phyloP scores from a whole-genome alignment of 1,284 basidiomycete genomes.

The Malassezia sympodialis region DNA sequence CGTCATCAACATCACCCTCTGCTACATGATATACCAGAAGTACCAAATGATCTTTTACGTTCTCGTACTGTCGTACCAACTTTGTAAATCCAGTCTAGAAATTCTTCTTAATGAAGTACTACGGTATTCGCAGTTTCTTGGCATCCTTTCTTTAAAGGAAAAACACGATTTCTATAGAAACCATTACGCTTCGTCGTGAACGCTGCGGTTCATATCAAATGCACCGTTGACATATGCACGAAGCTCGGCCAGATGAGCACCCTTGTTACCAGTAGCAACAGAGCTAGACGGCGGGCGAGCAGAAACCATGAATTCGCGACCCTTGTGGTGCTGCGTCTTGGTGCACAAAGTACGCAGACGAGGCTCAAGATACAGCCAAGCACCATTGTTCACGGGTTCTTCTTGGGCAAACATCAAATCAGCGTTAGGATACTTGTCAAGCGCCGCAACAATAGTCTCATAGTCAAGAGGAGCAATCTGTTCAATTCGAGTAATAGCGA shows the following conservation, averaged over 20 bases:
- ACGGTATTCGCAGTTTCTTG: background rate
- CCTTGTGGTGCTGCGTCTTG: constrained; percentile 62
- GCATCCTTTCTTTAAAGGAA: background rate
- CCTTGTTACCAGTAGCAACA: constrained; percentile 81
- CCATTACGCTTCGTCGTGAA: background rate
- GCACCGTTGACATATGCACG: constrained; percentile 34
- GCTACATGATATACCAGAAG: background rate
- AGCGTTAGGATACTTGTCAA: constrained; percentile 88
- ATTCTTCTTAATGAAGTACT: background rate
- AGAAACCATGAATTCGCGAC: constrained; percentile 53
- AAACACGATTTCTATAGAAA: background rate
- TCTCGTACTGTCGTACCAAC: background rate
- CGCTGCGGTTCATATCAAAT: constrained; percentile 27
- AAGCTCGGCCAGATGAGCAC: constrained; percentile 49
- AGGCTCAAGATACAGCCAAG: constrained; percentile 77
- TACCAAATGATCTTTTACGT: too few relatives aligned
- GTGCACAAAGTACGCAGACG: constrained; percentile 50
- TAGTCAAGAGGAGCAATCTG: constrained; percentile 94
- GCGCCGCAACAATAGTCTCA: constrained; percentile 52
- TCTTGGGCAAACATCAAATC: constrained; percentile 83
- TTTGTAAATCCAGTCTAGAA: background rate
- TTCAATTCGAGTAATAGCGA: constrained; percentile 87
- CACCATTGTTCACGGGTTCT: constrained; percentile 67
- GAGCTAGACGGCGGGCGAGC: constrained; percentile 38
- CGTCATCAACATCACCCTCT: background rate